Conservation (phyloP, 352 stramenopile species). For the Blastocystis sp. region DNA sequence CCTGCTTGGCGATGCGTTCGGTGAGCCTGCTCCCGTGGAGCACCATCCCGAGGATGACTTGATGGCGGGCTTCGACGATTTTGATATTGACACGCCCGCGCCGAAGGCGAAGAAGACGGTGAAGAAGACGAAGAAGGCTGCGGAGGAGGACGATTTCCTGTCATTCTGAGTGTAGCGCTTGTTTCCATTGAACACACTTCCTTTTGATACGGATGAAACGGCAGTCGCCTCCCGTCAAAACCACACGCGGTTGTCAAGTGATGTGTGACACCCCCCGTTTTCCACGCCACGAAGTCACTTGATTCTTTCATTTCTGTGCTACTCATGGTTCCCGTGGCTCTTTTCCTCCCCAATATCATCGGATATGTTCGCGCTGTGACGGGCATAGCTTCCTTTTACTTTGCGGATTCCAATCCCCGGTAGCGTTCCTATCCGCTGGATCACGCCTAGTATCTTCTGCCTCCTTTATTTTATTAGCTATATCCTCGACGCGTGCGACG, state of each 20-base stretch:
- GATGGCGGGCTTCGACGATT: neutral
- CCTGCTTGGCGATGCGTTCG: neutral
- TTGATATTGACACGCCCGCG: neutral
- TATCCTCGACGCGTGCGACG: conserved; percentile 64
- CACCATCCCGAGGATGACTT: neutral
- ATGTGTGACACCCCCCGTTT: too few species aligned
- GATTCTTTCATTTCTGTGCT: conserved; percentile 42
- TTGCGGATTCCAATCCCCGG: conserved; percentile 57
- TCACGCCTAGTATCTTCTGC: conserved; percentile 44
- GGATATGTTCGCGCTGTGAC: conserved; percentile 68
- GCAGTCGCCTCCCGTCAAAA: too few species aligned
- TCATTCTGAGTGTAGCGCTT: conserved; percentile 25
- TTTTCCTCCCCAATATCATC: conserved; percentile 72
- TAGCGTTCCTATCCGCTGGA: neutral
- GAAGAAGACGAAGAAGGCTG: conserved; percentile 70
- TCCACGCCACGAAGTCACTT: neutral
- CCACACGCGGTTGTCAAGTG: too few species aligned
- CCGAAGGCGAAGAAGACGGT: conserved; percentile 62
- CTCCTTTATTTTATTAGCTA: conserved; percentile 72
- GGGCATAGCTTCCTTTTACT: conserved; percentile 68
- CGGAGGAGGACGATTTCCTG: conserved; percentile 58
- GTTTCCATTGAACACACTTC: too few species aligned
- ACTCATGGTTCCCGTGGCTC: conserved; percentile 58
- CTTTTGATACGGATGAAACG: too few species aligned
- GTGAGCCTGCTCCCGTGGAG: neutral